These are phyloP conservation scores for Epichloe typhina DNA, from an alignment of 2,329 filamentous ascomycete genomes.

Conservation along the genomic window DNA sequence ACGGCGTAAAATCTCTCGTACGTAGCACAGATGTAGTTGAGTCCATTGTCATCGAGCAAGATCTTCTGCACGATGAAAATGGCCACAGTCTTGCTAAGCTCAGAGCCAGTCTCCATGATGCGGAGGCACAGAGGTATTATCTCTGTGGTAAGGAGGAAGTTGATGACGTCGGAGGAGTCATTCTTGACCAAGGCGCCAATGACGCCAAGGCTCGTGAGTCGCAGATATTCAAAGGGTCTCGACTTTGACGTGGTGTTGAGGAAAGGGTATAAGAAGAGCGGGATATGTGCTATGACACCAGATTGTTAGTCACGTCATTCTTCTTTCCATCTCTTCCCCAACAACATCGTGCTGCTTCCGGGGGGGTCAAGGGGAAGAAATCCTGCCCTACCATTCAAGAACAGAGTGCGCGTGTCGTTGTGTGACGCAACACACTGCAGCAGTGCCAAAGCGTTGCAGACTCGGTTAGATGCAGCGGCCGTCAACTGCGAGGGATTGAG, in stretches of 20 bases:
- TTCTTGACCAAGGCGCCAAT: conserved; percentile 98
- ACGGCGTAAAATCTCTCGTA: conserved; percentile 98
- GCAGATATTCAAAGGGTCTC: conserved; percentile 91
- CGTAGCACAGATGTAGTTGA: conserved; percentile 97
- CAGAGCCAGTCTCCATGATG: conserved; percentile 98
- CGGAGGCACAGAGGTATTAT: conserved; percentile 95
- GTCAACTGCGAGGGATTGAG: conserved; percentile 95
- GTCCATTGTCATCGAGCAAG: conserved; percentile 83
- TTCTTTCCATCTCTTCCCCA: neutral
- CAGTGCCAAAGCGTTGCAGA: conserved; percentile 92
- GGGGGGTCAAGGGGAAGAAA: neutral
- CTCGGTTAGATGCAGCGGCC: conserved; percentile 90
- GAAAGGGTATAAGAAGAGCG: conserved; percentile 94
- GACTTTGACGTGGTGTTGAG: conserved; percentile 98
- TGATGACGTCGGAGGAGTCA: conserved; percentile 96
- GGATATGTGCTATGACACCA: conserved; percentile 65
- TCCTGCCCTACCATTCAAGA: conserved; percentile 62
- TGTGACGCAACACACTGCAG: conserved; percentile 96
- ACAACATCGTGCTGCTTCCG: neutral
- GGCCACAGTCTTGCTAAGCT: conserved; percentile 95
- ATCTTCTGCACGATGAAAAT: conserved; percentile 99
- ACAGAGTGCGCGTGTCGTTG: conserved; percentile 87
- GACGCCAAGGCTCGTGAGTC: conserved; percentile 87
- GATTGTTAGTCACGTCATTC: conserved; percentile 1
- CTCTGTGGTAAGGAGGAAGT: conserved; percentile 94